Conservation (phyloP, 768 basidiomycete genomes). For the Hysterangium stoloniferum region DNA sequence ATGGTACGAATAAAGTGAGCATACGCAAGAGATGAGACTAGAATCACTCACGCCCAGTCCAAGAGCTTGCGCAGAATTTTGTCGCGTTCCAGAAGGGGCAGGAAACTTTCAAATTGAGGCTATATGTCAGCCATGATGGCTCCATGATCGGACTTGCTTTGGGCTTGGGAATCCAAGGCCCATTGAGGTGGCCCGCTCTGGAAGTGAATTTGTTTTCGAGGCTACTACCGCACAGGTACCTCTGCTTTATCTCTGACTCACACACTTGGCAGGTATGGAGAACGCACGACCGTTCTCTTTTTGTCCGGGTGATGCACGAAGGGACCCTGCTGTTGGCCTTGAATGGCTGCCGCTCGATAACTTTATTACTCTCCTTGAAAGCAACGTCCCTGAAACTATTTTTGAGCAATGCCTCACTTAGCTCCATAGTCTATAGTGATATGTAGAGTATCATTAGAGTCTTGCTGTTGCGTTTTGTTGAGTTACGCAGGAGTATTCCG, state of each 20-base stretch:
- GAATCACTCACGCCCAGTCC: no score
- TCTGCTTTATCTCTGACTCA: not conserved
- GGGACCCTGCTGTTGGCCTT: constrained; percentile 31
- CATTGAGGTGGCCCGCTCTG: constrained; percentile 34
- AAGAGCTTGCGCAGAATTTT: constrained; percentile 36
- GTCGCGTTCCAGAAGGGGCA: constrained; percentile 25
- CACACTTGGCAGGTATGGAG: constrained; percentile 40
- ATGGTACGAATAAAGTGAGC: no score
- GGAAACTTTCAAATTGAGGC: constrained; percentile 29
- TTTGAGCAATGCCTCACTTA: constrained; percentile 12
- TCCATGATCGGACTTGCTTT: constrained; percentile 36
- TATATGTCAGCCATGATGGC: constrained; percentile 43
- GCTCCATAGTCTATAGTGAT: no score
- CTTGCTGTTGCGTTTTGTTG: no score
- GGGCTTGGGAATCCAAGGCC: constrained; percentile 29
- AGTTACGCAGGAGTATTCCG: no score
- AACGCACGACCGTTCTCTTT: constrained; percentile 16
- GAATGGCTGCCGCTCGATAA: constrained; percentile 29
- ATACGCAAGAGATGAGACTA: no score
- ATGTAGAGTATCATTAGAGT: no score
- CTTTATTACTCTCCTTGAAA: constrained; percentile 28
- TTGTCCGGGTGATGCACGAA: constrained; percentile 39
- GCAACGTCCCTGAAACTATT: constrained; percentile 27
- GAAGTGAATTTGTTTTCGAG: constrained; percentile 15
- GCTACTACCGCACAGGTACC: not conserved